phyloP scores from a whole-genome alignment of 2,329 filamentous ascomycete genomes.

The Salinomyces thailandicus region DNA sequence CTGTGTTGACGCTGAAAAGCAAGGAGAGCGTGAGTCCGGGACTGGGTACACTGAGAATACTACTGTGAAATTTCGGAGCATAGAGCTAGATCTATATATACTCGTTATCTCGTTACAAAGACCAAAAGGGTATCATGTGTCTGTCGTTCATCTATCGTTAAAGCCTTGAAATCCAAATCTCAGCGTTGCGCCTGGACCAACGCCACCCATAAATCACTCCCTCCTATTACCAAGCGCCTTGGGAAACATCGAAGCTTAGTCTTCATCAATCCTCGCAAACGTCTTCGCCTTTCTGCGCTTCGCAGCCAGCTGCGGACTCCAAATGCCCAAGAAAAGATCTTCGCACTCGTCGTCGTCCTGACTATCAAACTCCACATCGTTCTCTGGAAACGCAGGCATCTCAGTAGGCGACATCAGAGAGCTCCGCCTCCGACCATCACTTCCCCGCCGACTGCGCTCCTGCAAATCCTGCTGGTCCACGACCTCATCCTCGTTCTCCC shows the following conservation, averaged over 20 bases:
- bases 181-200: no score
- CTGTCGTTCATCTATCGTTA: no score
- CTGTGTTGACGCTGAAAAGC: slow-evolving; percentile 67
- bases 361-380: slow-evolving; percentile 47
- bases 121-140: no score
- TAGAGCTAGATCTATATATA: not conserved
- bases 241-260: no score
- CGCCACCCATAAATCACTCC: no score
- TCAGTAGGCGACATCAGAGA: slow-evolving; percentile 12
- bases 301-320: slow-evolving; percentile 46
- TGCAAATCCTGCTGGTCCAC: slow-evolving; percentile 29
- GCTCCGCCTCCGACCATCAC: slow-evolving; percentile 7
- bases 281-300: slow-evolving; percentile 32
- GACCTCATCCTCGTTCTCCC: slow-evolving; percentile 35
- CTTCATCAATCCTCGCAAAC: slow-evolving; percentile 8
- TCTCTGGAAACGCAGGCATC: slow-evolving; percentile 6
- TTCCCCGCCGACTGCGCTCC: slow-evolving; percentile 39
- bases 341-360: slow-evolving; percentile 59
- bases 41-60: slow-evolving; percentile 35
- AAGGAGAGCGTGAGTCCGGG: slow-evolving; percentile 58
- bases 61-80: slow-evolving; percentile 10
- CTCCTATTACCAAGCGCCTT: no score
- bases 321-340: slow-evolving; percentile 52
- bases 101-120: no score
- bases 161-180: no score